Base-by-base conservation (phyloP, 768 basidiomycete genomes). In the Leccinum aurantiacum region DNA sequence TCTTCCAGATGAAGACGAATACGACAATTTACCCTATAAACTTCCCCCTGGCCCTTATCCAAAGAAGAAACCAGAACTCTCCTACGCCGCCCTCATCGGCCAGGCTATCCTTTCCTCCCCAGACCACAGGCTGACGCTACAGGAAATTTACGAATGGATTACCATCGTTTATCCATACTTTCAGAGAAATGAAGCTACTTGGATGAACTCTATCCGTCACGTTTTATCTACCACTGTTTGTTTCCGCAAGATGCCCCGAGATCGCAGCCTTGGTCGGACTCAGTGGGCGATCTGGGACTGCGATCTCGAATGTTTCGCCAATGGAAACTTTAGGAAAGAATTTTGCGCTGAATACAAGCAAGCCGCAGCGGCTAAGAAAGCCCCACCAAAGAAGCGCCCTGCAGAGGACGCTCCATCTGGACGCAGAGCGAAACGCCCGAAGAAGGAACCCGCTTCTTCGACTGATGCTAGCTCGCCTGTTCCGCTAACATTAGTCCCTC, bases 201-300 rank as follows among this genome's bases (percentile, higher is more conserved):
- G 96, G 96, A 95, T 95, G 86, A 97, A 97, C 74, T 95, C 93
- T 57, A 93, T 98, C 60, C 85, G 96, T n/a, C 95, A 98, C 74
- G 95, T 95, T 52, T 82, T 98, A 25, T 94, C 91, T 63, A 93
- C 95, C 3, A 96, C 95, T 48, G 85, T 89, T 38, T 90, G 89
- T 67, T 98, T 97, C 74, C 85, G 93, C 63, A 97, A 96, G 66
- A 85, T 89, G 0, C 84, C 86, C 3, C 79, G 94, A 22, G 88
- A 91, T 60, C 84, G 89, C 13, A 81, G 85, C 25, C 82, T 90
- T 35, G 92, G 94, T 35, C 84, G 93, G 52, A 91, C 91, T 24
- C 82, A 89, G 35, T 95, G 94, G 94, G 90, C 90, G 3, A 91
- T 95, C 62, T 89, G 84, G 72, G 87, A 91, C 59, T 86, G 89